Evolutionary conservation across 257 asterid species (phyloP).

Genomic region (Fraxinus americana): DNA sequence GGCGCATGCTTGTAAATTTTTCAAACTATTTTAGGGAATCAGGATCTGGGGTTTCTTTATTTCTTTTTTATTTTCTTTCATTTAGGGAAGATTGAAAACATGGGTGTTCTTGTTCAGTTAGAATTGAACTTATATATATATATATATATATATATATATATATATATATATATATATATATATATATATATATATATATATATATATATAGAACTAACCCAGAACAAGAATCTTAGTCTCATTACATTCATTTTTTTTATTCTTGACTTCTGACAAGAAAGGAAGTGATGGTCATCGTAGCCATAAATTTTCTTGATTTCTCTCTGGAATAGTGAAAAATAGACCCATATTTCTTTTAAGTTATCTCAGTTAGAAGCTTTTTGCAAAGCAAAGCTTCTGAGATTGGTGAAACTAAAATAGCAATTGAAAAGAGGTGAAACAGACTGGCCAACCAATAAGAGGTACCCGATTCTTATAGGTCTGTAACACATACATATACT

Average conservation of each 20-base stretch:
- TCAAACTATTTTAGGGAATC: not conserved
- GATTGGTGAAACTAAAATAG: constrained; percentile 39
- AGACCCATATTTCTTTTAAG: constrained; percentile 21
- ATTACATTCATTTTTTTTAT: constrained; percentile 63
- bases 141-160: constrained; percentile 19
- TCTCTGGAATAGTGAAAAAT: constrained; percentile 6
- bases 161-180: constrained; percentile 28
- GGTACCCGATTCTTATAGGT: constrained; percentile 12
- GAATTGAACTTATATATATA: constrained; percentile 26
- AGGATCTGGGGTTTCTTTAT: not conserved
- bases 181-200: constrained; percentile 25
- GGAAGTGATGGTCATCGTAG: constrained; percentile 26
- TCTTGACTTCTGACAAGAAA: constrained; percentile 48
- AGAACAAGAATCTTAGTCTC: constrained; percentile 68
- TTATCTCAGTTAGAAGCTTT: constrained; percentile 34
- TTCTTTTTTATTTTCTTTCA: not conserved
- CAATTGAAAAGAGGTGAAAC: constrained; percentile 39
- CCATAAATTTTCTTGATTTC: not conserved
- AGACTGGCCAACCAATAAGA: constrained; percentile 43
- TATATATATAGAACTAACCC: constrained; percentile 30
- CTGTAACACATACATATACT: constrained; percentile 4
- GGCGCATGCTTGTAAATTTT: not conserved
- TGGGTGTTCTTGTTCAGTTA: constrained; percentile 27
- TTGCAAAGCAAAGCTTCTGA: constrained; percentile 45
- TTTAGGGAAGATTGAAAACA: not conserved